Percentiles rank a stretch among this genome's conserved stretches.
Evolutionary conservation across 345 rosid genomes (phyloP).

Genomic region (Stellera chamaejasme): DNA sequence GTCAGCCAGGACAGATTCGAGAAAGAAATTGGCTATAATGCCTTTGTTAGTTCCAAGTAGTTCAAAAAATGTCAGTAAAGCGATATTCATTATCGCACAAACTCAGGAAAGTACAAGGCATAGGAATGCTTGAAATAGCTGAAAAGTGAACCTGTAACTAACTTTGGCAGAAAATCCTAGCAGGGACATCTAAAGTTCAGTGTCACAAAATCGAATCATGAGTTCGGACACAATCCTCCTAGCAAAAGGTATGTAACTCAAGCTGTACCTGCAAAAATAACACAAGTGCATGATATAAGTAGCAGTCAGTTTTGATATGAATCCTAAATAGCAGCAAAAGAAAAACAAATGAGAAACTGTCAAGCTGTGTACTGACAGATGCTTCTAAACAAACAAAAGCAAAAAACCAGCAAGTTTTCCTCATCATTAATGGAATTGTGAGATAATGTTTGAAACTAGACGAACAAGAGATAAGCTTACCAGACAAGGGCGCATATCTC

Average conservation of each 20-base stretch:
- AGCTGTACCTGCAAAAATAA: slow-evolving; percentile 65
- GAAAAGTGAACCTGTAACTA: background rate
- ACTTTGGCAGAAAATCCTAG: background rate
- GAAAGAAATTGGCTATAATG: too few relatives aligned
- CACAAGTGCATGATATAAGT: slow-evolving; percentile 10
- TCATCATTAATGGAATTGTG: background rate
- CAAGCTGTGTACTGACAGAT: background rate
- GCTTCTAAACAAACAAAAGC: background rate
- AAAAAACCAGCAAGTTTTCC: background rate
- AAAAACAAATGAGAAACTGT: background rate
- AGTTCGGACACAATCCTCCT: slow-evolving; percentile 67
- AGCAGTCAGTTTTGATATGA: background rate
- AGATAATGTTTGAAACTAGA: background rate
- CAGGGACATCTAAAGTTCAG: slow-evolving; percentile 43
- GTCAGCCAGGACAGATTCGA: too few relatives aligned
- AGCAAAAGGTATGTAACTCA: slow-evolving; percentile 89
- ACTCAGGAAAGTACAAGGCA: too few relatives aligned
- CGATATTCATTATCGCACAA: too few relatives aligned
- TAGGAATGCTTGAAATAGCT: background rate
- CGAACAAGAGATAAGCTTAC: slow-evolving; percentile 32
- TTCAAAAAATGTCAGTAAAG: too few relatives aligned
- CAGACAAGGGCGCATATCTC: slow-evolving; percentile 87
- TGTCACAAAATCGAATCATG: slow-evolving; percentile 77
- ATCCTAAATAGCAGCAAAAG: background rate
- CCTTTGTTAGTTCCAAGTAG: too few relatives aligned